These are phyloP conservation scores for Xylariales sp. DNA, from an alignment of 2,329 filamentous ascomycete species.

Conservation along the genomic window DNA sequence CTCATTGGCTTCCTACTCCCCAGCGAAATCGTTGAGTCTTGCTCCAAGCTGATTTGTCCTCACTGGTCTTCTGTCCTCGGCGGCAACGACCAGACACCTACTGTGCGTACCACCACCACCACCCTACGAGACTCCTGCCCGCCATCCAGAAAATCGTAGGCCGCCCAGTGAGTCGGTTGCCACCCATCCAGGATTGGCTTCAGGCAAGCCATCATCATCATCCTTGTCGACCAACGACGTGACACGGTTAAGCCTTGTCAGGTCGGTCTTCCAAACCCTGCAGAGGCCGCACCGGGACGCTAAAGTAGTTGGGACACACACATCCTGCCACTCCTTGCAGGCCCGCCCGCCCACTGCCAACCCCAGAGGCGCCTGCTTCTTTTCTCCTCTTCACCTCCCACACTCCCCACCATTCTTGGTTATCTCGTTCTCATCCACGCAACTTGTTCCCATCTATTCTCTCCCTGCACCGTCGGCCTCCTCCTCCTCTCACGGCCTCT, in stretches of 20 bases:
- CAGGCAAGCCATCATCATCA: constrained; percentile 9
- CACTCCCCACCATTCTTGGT: constrained; percentile 18
- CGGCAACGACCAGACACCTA: no score
- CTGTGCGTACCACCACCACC: no score
- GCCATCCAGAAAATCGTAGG: background rate
- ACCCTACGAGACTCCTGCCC: constrained; percentile 12
- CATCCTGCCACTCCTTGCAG: no score
- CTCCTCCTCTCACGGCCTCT: constrained; percentile 8
- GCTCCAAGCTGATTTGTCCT: no score
- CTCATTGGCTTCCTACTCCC: constrained; percentile 20
- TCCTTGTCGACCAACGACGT: constrained; percentile 11
- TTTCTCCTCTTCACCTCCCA: constrained; percentile 27
- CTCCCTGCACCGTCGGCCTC: constrained; percentile 11
- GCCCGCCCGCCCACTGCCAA: constrained; percentile 17
- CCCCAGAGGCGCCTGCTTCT: constrained; percentile 20
- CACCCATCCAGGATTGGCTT: constrained; percentile 12
- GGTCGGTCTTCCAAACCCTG: constrained; percentile 12
- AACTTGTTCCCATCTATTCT: constrained; percentile 14
- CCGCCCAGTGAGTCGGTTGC: constrained; percentile 10
- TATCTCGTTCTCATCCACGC: constrained; percentile 17
- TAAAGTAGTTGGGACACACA: no score
- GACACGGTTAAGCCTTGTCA: constrained; percentile 11
- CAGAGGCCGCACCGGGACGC: constrained; percentile 7
- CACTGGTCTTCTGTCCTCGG: no score
- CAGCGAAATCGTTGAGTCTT: no score